Percentiles rank a stretch among this genome's conserved stretches.
These are phyloP conservation scores for Ustilago sp. DNA, from an alignment of 1,284 basidiomycete genomes.

Conservation along the genomic window DNA sequence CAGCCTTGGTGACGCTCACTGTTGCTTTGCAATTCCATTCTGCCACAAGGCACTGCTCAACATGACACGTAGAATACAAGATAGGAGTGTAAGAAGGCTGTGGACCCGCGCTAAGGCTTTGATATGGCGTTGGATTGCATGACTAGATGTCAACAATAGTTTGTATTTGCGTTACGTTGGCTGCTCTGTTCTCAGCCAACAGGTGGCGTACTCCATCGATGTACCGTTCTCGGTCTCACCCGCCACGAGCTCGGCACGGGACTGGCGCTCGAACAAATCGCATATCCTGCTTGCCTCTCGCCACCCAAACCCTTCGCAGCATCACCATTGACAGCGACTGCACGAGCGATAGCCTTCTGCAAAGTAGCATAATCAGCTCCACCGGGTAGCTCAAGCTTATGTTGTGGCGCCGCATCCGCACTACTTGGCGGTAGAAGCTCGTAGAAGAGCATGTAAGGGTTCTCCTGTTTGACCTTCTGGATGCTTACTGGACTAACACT, in stretches of 20 bases:
- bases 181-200: neutral
- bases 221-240: constrained; percentile 34
- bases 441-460: constrained; percentile 68
- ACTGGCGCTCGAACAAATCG: constrained; percentile 9
- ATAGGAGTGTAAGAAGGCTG: neutral
- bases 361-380: constrained; percentile 28
- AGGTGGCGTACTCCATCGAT: constrained; percentile 42
- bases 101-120: neutral
- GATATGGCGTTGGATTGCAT: neutral
- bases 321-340: constrained; percentile 11
- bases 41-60: neutral
- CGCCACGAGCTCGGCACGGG: constrained; percentile 19
- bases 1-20: constrained; percentile 22
- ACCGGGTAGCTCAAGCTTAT: constrained; percentile 16
- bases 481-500: constrained; percentile 48
- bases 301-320: no score
- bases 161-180: neutral
- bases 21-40: neutral
- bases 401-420: constrained; percentile 5
- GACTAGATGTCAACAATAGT: constrained; percentile 2
- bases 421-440: constrained; percentile 32
- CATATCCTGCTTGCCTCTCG: neutral
- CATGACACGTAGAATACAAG: neutral
- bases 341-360: constrained; percentile 33
- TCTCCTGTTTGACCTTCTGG: constrained; percentile 60